Percentiles rank a stretch among this genome's conserved stretches.
phyloP scores from a whole-genome alignment of 176 grass and related monocot species.

The Alopecurus myosuroides region DNA sequence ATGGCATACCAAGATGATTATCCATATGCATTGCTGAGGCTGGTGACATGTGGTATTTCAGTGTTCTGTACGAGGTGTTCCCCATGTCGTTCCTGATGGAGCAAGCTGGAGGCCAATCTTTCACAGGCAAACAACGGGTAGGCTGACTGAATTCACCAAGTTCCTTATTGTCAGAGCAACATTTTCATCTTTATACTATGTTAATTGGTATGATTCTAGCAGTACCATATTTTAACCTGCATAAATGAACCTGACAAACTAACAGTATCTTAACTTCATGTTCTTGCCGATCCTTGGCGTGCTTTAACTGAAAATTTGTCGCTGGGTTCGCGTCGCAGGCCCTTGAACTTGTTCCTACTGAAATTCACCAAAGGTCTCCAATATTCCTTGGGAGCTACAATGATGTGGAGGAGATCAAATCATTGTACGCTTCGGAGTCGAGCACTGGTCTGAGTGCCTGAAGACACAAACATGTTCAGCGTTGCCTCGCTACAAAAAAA shows the following conservation, averaged over 20 bases:
- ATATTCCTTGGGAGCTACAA: slow-evolving; percentile 93
- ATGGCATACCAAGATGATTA: background rate
- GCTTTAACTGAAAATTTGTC: background rate
- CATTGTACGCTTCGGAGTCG: slow-evolving; percentile 62
- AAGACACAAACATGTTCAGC: background rate
- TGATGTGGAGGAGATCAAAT: slow-evolving; percentile 86
- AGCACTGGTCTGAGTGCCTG: slow-evolving; percentile 7
- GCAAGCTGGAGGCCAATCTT: slow-evolving; percentile 91
- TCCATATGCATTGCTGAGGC: slow-evolving; percentile 1
- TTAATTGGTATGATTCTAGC: background rate
- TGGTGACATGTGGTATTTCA: slow-evolving; percentile 17
- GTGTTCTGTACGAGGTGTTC: slow-evolving; percentile 95
- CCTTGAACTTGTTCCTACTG: slow-evolving; percentile 61
- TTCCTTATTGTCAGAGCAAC: background rate
- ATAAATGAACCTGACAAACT: background rate
- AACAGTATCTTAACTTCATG: background rate
- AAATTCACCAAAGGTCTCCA: slow-evolving; percentile 81
- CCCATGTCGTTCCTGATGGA: slow-evolving; percentile 98
- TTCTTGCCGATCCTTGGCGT: background rate
- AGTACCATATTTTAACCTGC: background rate
- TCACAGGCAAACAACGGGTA: slow-evolving; percentile 88
- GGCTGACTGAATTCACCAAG: background rate
- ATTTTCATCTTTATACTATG: background rate
- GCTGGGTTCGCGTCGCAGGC: slow-evolving; percentile 42
- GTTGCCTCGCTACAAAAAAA: background rate